phyloP scores from a whole-genome alignment of 768 basidiomycete species.

The Russula emetica region DNA sequence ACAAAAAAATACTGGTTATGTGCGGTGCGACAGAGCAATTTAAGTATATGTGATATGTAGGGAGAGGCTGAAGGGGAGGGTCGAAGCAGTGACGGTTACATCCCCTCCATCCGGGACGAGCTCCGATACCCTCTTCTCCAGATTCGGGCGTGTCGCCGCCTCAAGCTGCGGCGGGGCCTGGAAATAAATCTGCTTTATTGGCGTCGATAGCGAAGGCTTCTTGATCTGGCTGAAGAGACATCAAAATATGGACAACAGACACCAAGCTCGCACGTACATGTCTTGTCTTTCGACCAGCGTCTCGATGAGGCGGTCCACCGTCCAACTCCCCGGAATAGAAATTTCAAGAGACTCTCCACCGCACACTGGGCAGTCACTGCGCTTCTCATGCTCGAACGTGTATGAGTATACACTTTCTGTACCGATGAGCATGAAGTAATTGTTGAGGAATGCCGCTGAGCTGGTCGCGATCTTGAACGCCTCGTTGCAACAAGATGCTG shows the following conservation, averaged over 20 bases:
- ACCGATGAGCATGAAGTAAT: slow-evolving; percentile 98
- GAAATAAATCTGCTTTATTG: slow-evolving; percentile 77
- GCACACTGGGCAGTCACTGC: slow-evolving; percentile 93
- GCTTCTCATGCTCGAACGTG: slow-evolving; percentile 93
- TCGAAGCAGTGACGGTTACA: slow-evolving; percentile 82
- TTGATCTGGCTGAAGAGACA: slow-evolving; percentile 77
- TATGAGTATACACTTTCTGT: slow-evolving; percentile 96
- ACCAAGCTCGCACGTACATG: slow-evolving; percentile 54
- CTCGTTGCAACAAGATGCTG: slow-evolving; percentile 97
- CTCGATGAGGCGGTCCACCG: slow-evolving; percentile 85
- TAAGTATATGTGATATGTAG: slow-evolving; percentile 57
- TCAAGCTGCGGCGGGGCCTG: slow-evolving; percentile 93
- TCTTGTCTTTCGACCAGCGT: slow-evolving; percentile 82
- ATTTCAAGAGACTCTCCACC: slow-evolving; percentile 85
- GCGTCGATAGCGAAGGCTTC: slow-evolving; percentile 84
- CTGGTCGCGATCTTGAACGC: slow-evolving; percentile 98
- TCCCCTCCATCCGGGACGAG: slow-evolving; percentile 73
- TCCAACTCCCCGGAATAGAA: slow-evolving; percentile 62
- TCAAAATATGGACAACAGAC: neutral
- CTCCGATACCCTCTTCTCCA: slow-evolving; percentile 81
- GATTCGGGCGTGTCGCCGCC: slow-evolving; percentile 82
- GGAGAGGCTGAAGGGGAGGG: slow-evolving; percentile 81
- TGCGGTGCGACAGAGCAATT: neutral
- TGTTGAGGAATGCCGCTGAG: slow-evolving; percentile 90
- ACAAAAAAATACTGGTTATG: neutral